Base-by-base conservation (phyloP, 2,329 filamentous ascomycete species). In the Allantophomopsis lycopodina region DNA sequence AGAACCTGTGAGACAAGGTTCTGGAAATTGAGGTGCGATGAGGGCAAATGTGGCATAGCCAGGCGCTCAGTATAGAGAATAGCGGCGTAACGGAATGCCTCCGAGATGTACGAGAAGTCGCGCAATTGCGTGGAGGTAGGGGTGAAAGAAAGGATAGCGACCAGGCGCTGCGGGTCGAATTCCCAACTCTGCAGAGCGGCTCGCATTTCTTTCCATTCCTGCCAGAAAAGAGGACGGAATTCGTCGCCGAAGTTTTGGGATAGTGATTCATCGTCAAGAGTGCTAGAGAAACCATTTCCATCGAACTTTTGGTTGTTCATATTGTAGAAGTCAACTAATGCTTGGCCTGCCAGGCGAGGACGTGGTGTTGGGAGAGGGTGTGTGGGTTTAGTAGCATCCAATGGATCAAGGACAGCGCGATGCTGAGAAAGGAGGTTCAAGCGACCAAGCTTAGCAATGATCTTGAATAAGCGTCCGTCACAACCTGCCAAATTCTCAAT, bases 1-100 rank as follows among this genome's bases (percentile, higher is more conserved):
- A 95, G 72, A 1, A 88, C 83, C 47, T 85, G 79, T 53, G 77
- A 77, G 40, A 94, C 87, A 15, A 93, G 71, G 47, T 78, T 79
- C 57, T 93, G 85, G 60, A 94, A 87, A 55, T 80, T 83, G 49
- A 76, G 74, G 52, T 88, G 74, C 13, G 71, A 72, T 0, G 83
- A 83, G 2, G 85, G 76, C 2, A 84, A 64, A 41, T 73, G 71
- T 0, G 87, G 88, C 48, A 80, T 78, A 2, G 83, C 86, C 17
- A 95, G 74, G 4, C 88, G 82, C 62, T 94, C 86, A 8, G 83
- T 88, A 63, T 94, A 95, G 10, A 95, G 71, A 28, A 95, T 69
- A 0, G 87, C 88, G 0, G 87, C 79, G 57, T 91, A 87, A 14
- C 88, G 83, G 68, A 94, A 95, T 10, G 83, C 83, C 58, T 94